phyloP scores from a whole-genome alignment of 179 eudicot species.

The Amaranthus tricolor region DNA sequence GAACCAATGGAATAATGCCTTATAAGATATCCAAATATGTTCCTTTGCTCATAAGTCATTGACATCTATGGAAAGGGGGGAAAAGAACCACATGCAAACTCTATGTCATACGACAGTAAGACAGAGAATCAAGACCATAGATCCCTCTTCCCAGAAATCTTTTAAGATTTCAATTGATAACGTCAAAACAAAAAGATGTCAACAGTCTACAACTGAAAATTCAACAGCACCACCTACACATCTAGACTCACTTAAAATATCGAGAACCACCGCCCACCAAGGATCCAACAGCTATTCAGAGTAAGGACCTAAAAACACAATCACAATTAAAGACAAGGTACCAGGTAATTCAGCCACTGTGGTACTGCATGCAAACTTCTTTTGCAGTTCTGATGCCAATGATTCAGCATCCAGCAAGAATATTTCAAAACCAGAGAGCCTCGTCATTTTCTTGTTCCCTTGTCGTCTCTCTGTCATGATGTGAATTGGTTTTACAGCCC shows the following conservation, averaged over 20 bases:
- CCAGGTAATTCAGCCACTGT: constrained; percentile 67
- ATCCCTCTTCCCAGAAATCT: too few species aligned
- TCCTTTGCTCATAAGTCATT: background rate
- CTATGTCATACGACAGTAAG: background rate
- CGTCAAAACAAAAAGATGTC: too few species aligned
- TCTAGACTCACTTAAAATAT: background rate
- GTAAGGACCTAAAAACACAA: background rate
- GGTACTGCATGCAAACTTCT: constrained; percentile 97
- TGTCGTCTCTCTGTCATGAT: constrained; percentile 89
- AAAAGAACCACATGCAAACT: background rate
- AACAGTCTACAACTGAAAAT: too few species aligned
- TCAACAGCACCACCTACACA: background rate
- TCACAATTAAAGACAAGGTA: constrained; percentile 12
- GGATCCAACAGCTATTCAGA: background rate
- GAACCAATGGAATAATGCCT: background rate
- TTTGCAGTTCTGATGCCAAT: constrained; percentile 89
- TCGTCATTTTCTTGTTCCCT: constrained; percentile 95
- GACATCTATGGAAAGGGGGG: background rate
- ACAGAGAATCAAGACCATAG: background rate
- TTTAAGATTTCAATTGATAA: too few species aligned
- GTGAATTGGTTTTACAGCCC: constrained; percentile 73
- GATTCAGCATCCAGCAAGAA: constrained; percentile 84
- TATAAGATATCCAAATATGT: background rate
- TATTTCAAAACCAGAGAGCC: constrained; percentile 83
- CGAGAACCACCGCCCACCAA: background rate